phyloP scores from a whole-genome alignment of 2,329 filamentous ascomycete genomes.

The Fulvia fulva region DNA sequence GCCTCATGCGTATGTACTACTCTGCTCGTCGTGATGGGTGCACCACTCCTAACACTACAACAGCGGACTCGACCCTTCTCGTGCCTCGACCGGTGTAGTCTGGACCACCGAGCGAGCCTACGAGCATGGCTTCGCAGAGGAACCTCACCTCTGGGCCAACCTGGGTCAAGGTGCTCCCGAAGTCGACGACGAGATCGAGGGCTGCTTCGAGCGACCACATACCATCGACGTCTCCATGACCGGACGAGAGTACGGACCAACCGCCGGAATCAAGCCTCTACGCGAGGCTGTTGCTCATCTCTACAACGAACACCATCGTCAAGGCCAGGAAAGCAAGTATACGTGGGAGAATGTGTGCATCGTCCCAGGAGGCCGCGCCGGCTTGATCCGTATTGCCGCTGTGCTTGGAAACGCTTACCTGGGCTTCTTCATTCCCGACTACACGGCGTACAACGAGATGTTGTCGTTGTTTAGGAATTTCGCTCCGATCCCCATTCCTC shows the following conservation, averaged over 20 bases:
- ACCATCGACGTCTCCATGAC: slow-evolving; percentile 73
- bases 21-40: too few species aligned
- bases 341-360: slow-evolving; percentile 98
- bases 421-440: slow-evolving; percentile 63
- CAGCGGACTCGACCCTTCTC: slow-evolving; percentile 75
- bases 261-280: slow-evolving; percentile 86
- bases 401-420: slow-evolving; percentile 81
- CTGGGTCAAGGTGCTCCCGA: slow-evolving; percentile 91
- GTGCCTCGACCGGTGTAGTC: slow-evolving; percentile 88
- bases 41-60: too few species aligned
- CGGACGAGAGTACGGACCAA: slow-evolving; percentile 84
- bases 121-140: slow-evolving; percentile 80
- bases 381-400: slow-evolving; percentile 89
- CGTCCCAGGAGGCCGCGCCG: slow-evolving; percentile 87
- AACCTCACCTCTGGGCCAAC: slow-evolving; percentile 84
- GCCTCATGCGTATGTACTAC: background rate
- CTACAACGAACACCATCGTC: slow-evolving; percentile 88
- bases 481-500: slow-evolving; percentile 78
- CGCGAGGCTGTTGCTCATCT: slow-evolving; percentile 83
- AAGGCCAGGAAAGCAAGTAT: slow-evolving; percentile 84
- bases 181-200: slow-evolving; percentile 79
- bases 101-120: slow-evolving; percentile 86
- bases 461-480: slow-evolving; percentile 89
- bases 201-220: slow-evolving; percentile 78
- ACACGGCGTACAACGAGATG: slow-evolving; percentile 98